These are phyloP conservation scores for Lachnellula subtilissima DNA, from an alignment of 2,329 filamentous ascomycete species.

Conservation along the genomic window DNA sequence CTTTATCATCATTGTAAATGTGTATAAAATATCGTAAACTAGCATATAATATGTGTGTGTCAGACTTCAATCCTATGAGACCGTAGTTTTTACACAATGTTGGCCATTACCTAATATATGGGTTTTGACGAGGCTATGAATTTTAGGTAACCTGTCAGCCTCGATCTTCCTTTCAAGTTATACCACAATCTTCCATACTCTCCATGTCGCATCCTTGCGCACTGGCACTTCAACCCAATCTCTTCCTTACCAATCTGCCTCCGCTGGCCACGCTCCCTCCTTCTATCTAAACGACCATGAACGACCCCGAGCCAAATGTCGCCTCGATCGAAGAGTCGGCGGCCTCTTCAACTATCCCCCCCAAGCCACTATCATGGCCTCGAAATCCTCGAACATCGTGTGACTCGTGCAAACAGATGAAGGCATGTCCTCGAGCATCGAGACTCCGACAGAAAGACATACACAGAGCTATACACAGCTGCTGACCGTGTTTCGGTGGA, in stretches of 20 bases:
- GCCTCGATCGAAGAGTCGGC: conserved; percentile 4
- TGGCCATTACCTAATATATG: neutral
- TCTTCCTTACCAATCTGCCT: conserved; percentile 1
- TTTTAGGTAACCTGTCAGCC: neutral
- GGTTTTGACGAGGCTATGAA: neutral
- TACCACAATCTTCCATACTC: neutral
- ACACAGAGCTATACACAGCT: conserved; percentile 1
- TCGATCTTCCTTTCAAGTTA: neutral
- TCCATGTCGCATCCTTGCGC: neutral
- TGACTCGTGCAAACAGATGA: conserved; percentile 24
- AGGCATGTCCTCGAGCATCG: conserved; percentile 14
- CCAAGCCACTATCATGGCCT: conserved; percentile 12
- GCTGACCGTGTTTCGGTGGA: neutral
- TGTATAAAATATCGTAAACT: neutral
- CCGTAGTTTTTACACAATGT: neutral
- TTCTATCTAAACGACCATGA: conserved; percentile 12
- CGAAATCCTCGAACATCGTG: conserved; percentile 24
- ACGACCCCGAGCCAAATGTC: conserved; percentile 6
- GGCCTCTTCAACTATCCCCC: neutral
- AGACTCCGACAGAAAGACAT: neutral
- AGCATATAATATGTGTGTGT: neutral
- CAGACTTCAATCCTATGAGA: neutral
- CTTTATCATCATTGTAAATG: neutral
- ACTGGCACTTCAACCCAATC: neutral
- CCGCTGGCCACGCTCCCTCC: neutral